Base-by-base conservation (phyloP, 805 yeast genomes). In the Candida arabinofermentans region DNA sequence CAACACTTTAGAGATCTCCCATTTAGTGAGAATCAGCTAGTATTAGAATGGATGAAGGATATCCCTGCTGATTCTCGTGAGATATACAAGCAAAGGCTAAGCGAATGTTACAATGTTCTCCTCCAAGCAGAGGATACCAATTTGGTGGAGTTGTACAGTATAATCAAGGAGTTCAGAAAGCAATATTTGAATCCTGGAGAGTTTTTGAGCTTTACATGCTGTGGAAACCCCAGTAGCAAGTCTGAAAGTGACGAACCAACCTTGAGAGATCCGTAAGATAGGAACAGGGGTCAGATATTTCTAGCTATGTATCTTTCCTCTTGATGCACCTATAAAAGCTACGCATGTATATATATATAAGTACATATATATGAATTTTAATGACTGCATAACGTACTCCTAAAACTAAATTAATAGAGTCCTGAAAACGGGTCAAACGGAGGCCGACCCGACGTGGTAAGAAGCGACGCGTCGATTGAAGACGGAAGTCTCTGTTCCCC, bases 1-100 rank as follows among this genome's bases (percentile, higher is more conserved):
- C 57, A 52, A 34, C 57, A 52, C 34, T 42, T 41, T 30, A 36
- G 27, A 32, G 46, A 45, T 26, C 42, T 42, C 22, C 9, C 23
- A 4, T 24, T 47, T 36, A 42, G 24, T 14, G 43, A 44, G 8
- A 47, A 44, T 27, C 39, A 44, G 24, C 32, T 47, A 21, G 29
- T 48, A 9, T 13, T 46, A 19, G 49, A 46, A 21, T 34, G 46
- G 24, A 41, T 43, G 2, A 40, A 37, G 17, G 52, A 48, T 24
- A 23, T 48, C 4, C 52, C 52, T 18, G 43, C 48, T 9, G 29
- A 30, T 10, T 16, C 38, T 9, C 30, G 34, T 4, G 45, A 33
- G 12, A 41, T 42, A 27, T 42, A 41, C 37, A 44, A 48, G 35
- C n/a, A 14, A 5, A 24, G 24, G 24, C 17, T 48, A 30, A 50